Conservation (phyloP, 2,329 filamentous ascomycete species). For the Rhytidhysteron rufulum region DNA sequence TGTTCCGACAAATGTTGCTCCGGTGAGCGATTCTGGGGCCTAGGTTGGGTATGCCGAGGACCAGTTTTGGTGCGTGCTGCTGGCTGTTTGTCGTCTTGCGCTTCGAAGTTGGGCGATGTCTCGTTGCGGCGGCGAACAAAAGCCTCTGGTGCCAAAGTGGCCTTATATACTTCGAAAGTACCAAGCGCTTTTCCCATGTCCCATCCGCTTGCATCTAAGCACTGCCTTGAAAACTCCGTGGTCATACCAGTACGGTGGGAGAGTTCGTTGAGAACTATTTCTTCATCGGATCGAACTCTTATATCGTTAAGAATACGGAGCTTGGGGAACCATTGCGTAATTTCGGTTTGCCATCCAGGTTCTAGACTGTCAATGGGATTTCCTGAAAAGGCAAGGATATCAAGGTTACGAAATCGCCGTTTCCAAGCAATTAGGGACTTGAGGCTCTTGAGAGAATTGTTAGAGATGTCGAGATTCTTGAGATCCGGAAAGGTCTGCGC, state of each 20-base stretch:
- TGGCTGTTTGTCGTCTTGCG: too few relatives aligned
- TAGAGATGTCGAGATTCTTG: conserved; percentile 82
- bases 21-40: too few relatives aligned
- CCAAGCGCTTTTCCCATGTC: conserved; percentile 70
- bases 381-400: conserved; percentile 73
- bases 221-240: conserved; percentile 72
- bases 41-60: too few relatives aligned
- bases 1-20: too few relatives aligned
- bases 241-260: conserved; percentile 78
- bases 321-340: conserved; percentile 79
- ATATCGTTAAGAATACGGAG: conserved; percentile 72
- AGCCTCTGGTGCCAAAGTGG: conserved; percentile 40
- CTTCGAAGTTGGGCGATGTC: too few relatives aligned
- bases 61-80: too few relatives aligned
- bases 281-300: conserved; percentile 67
- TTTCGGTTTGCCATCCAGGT: conserved; percentile 58
- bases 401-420: conserved; percentile 70
- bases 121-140: too few relatives aligned
- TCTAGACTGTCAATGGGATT: conserved; percentile 63
- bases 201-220: conserved; percentile 75
- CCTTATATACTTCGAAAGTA: conserved; percentile 73
- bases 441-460: conserved; percentile 70
- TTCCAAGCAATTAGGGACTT: conserved; percentile 71
- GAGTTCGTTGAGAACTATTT: conserved; percentile 54
- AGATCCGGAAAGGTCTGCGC: conserved; percentile 79